These are phyloP conservation scores for Spergularia marina DNA, from an alignment of 148 eudicot species.

Conservation along the genomic window DNA sequence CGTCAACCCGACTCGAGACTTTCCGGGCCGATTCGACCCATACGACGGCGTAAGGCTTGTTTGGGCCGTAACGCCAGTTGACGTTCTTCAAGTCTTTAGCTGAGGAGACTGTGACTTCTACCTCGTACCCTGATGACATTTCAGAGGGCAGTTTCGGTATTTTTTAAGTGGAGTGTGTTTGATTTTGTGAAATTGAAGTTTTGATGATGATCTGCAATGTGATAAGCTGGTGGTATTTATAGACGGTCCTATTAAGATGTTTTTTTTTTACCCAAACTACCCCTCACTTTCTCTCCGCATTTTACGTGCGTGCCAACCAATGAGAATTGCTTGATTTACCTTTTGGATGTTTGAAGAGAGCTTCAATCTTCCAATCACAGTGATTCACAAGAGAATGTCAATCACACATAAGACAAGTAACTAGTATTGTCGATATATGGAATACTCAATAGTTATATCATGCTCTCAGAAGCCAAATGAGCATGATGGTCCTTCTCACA, in stretches of 20 bases:
- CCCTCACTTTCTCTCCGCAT: too few relatives aligned
- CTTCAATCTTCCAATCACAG: too few relatives aligned
- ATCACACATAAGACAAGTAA: too few relatives aligned
- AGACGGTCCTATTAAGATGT: background rate
- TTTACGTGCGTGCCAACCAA: too few relatives aligned
- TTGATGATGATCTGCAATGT: background rate
- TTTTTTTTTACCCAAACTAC: too few relatives aligned
- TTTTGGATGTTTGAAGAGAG: too few relatives aligned
- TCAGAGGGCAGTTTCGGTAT: background rate
- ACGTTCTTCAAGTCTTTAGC: slow-evolving; percentile 84
- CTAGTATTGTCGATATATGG: too few relatives aligned
- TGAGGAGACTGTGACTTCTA: slow-evolving; percentile 51
- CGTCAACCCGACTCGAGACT: slow-evolving; percentile 52
- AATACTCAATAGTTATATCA: too few relatives aligned
- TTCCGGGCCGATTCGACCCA: slow-evolving; percentile 74
- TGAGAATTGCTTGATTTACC: too few relatives aligned
- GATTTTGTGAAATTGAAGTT: background rate
- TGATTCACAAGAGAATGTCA: too few relatives aligned
- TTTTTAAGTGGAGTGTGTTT: background rate
- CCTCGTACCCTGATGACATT: slow-evolving; percentile 59
- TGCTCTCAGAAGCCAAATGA: too few relatives aligned
- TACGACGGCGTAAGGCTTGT: slow-evolving; percentile 64
- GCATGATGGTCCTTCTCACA: too few relatives aligned
- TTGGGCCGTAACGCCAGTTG: slow-evolving; percentile 82
- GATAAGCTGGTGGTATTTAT: background rate